Evolutionary conservation across 2,329 filamentous ascomycete genomes (phyloP).

Genomic region (Zarea fungicola): DNA sequence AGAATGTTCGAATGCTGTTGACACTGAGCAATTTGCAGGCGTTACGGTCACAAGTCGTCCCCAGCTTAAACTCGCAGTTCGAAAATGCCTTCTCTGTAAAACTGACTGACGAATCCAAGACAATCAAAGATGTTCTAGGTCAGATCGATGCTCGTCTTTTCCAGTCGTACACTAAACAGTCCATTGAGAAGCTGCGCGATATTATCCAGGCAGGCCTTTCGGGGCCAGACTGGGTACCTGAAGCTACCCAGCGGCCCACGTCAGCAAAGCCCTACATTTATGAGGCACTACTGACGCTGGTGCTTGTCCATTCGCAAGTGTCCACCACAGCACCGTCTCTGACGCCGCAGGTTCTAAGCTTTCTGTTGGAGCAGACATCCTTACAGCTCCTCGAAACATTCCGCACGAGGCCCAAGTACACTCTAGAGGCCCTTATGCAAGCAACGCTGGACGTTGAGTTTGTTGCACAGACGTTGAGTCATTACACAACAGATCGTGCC

Average conservation of each 20-base stretch:
- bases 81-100: conserved; percentile 93
- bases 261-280: conserved; percentile 88
- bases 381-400: conserved; percentile 79
- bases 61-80: conserved; percentile 84
- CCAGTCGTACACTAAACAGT: conserved; percentile 81
- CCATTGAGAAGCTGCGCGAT: conserved; percentile 60
- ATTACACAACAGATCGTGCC: conserved; percentile 81
- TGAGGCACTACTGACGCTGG: conserved; percentile 74
- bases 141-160: conserved; percentile 92
- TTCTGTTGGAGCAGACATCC: conserved; percentile 78
- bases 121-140: conserved; percentile 80
- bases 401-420: conserved; percentile 60
- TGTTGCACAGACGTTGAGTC: conserved; percentile 83
- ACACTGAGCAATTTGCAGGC: conserved; percentile 89
- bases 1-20: conserved; percentile 90
- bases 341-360: conserved; percentile 75
- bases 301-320: conserved; percentile 87
- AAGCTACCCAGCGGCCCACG: conserved; percentile 51
- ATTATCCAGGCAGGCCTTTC: conserved; percentile 70
- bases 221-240: conserved; percentile 65
- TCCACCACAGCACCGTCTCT: conserved; percentile 73
- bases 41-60: conserved; percentile 75
- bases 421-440: conserved; percentile 83
- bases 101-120: conserved; percentile 87
- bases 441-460: conserved; percentile 97